A percentile compares a stretch with the other conserved stretches of the same genome.
Evolutionary conservation across 495 filamentous ascomycete species (phyloP).

Genomic region (Penicillium cataractarum): DNA sequence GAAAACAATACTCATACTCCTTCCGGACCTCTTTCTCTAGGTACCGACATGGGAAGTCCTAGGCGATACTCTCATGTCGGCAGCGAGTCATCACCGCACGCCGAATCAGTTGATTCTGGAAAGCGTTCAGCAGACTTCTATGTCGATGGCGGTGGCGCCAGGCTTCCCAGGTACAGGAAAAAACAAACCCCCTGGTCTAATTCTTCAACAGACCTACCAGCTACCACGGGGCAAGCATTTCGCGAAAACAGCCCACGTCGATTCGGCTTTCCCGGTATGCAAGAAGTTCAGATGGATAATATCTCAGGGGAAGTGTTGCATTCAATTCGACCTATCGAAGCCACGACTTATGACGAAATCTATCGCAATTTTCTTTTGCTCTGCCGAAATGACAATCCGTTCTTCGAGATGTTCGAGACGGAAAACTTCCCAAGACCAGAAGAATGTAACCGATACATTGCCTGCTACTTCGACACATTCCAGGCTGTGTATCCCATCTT

Average conservation of each 20-base stretch:
- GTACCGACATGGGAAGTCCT: constrained; percentile 25
- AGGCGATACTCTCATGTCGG: constrained; percentile 21
- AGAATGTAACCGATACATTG: constrained; percentile 36
- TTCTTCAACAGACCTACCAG: constrained; percentile 19
- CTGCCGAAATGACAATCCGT: constrained; percentile 39
- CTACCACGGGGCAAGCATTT: constrained; percentile 15
- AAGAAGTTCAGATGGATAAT: constrained; percentile 19
- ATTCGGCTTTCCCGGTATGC: constrained; percentile 32
- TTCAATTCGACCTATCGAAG: constrained; percentile 29
- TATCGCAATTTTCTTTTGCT: constrained; percentile 38
- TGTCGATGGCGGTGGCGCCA: constrained; percentile 39
- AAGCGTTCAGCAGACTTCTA: constrained; percentile 40
- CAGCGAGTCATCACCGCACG: constrained; percentile 26
- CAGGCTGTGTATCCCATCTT: constrained; percentile 50
- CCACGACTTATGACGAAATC: constrained; percentile 39
- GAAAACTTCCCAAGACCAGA: constrained; percentile 39
- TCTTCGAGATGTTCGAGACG: constrained; percentile 43
- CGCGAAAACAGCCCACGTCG: constrained; percentile 13
- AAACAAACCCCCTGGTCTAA: constrained; percentile 30
- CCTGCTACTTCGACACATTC: constrained; percentile 44
- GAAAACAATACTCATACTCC: constrained; percentile 29
- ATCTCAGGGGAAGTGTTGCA: constrained; percentile 18
- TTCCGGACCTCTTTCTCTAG: constrained; percentile 25
- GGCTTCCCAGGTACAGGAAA: constrained; percentile 36
- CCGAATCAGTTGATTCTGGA: constrained; percentile 24